Conservation (phyloP, 2,329 filamentous ascomycete genomes). For the Sporothrix globosa region DNA sequence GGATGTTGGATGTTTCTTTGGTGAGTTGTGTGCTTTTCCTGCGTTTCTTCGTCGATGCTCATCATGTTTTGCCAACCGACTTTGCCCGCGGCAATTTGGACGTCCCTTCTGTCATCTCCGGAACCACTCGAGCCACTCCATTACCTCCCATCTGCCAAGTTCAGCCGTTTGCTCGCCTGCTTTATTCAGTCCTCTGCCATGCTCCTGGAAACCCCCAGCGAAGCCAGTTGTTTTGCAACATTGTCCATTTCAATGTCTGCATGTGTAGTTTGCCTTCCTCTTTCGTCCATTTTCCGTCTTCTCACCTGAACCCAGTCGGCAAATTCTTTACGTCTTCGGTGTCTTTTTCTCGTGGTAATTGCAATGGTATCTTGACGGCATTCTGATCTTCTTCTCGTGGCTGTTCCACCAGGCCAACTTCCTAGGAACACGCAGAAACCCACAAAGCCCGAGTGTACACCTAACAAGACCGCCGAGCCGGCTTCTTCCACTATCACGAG, state of each 20-base stretch:
- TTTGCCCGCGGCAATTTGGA: slow-evolving; percentile 15
- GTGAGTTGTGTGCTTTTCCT: neutral
- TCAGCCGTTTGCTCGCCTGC: neutral
- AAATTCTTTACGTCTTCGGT: neutral
- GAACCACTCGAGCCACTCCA: no score
- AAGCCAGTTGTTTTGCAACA: neutral
- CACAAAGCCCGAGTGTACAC: neutral
- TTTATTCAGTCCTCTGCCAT: neutral
- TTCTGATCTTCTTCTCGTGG: neutral
- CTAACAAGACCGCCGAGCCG: neutral
- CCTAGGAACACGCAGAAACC: neutral
- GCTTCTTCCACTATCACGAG: neutral
- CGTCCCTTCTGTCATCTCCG: neutral
- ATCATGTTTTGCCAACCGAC: neutral
- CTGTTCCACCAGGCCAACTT: neutral
- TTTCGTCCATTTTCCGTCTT: slow-evolving; percentile 11
- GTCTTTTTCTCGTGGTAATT: neutral
- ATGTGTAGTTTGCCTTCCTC: neutral
- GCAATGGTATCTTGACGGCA: no score
- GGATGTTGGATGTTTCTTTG: slow-evolving; percentile 5
- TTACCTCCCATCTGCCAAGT: neutral
- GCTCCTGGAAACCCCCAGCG: neutral
- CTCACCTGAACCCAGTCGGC: neutral
- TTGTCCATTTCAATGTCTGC: neutral
- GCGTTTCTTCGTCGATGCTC: neutral